These are phyloP conservation scores for Fragosphaeria purpurea DNA, from an alignment of 2,329 filamentous ascomycete genomes.

Conservation along the genomic window DNA sequence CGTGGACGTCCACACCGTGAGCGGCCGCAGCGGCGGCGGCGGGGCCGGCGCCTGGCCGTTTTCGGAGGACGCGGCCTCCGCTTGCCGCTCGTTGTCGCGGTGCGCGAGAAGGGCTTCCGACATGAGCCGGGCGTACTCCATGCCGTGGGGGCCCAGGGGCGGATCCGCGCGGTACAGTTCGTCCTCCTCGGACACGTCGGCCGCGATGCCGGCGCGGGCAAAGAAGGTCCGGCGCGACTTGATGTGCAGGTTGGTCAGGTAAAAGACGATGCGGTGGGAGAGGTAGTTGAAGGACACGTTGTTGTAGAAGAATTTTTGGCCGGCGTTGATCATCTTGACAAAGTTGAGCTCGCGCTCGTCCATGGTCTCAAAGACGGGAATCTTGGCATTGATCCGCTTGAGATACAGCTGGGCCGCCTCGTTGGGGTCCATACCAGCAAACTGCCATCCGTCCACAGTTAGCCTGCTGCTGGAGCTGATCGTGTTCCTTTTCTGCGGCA, in stretches of 20 bases:
- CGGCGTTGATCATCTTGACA: conserved; percentile 99
- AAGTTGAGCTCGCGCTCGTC: conserved; percentile 88
- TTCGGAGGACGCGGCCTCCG: conserved; percentile 58
- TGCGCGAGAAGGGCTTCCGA: conserved; percentile 73
- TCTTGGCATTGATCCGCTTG: conserved; percentile 78
- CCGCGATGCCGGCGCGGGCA: conserved; percentile 73
- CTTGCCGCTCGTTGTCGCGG: conserved; percentile 68
- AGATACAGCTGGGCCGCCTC: conserved; percentile 91
- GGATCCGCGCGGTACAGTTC: conserved; percentile 90
- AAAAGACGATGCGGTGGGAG: conserved; percentile 95
- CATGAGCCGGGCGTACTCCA: conserved; percentile 76
- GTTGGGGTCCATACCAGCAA: conserved; percentile 81
- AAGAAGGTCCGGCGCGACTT: conserved; percentile 93
- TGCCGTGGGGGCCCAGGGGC: conserved; percentile 68
- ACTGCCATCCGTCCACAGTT: conserved; percentile 38
- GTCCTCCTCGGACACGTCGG: conserved; percentile 76
- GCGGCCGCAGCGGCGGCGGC: conserved; percentile 48
- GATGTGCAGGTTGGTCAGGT: conserved; percentile 94
- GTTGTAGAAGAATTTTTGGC: conserved; percentile 87
- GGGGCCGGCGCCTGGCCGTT: conserved; percentile 47
- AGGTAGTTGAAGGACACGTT: conserved; percentile 95
- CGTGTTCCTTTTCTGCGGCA: too few species aligned
- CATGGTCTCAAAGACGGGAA: conserved; percentile 96
- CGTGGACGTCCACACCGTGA: conserved; percentile 93
- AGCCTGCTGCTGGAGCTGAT: background rate